Evolutionary conservation across 208 protist genomes (phyloP), one percentile per base, ranked within the genome.

Genomic region (Crithidia acanthocephali): DNA sequence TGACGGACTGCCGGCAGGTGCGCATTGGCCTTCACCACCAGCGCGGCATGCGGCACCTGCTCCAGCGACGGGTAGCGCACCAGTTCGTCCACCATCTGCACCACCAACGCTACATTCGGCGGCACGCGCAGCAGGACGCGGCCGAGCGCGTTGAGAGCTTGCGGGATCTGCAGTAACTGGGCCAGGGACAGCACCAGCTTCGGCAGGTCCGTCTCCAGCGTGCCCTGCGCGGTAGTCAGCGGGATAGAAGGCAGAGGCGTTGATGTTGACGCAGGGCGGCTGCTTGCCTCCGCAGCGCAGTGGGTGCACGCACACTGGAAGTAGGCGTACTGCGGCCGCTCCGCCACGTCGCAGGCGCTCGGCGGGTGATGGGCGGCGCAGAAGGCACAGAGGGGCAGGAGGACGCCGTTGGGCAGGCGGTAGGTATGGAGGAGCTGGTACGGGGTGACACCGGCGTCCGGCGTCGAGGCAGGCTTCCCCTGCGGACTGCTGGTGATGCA

Each of bases 111-210:
- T 2, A 84, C 82, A 8, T 40, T 28, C 5, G 74, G 51, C 1
- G 64, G 32, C 27, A 95, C 52, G 25, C 84, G 85, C 40, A 95
- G 80, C 32, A 87, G 65, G 11, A 95, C 74, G 11, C 86, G 84
- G n/a, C 90, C 87, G 8, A 93, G 75, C 0, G 76, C 68, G 60
- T 93, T 92, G 50, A 87, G 72, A 10, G 91, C 79, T 15, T 57
- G 61, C 25, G 68, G 69, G 9, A 55, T 66, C 52, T 74, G 63
- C 70, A 78, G 40, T 8, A 74, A 65, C 37, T 48, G 45, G 30
- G 73, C 45, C 27, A 80, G 56, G 9, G 35, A 9, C 25, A 76
- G 51, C 63, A 75, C 42, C 28, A 55, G 58, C 11, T 30, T 48
- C 6, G 70, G 73, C 51, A 84, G 72, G 32, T 76, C 70, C 32